Conservation (phyloP, 768 basidiomycete species). For the Hygrophoropsis aurantiaca region DNA sequence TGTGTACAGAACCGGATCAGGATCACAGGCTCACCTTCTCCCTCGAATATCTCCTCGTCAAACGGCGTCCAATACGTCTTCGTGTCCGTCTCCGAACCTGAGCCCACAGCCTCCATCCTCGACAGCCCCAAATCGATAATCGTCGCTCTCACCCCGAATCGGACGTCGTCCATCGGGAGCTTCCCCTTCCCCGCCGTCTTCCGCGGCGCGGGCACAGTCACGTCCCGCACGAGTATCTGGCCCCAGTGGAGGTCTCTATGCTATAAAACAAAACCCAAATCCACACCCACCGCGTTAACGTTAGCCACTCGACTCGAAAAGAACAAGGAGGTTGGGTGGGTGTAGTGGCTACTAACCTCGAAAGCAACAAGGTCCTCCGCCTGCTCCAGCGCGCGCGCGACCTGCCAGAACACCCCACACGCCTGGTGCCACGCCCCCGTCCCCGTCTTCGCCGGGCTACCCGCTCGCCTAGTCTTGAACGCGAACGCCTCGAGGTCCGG, state of each 20-base stretch:
- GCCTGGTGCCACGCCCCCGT: slow-evolving; percentile 94
- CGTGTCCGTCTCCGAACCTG: slow-evolving; percentile 40
- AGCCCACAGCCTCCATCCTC: slow-evolving; percentile 67
- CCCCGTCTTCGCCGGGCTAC: slow-evolving; percentile 52
- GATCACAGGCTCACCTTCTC: slow-evolving; percentile 66
- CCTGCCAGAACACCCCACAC: slow-evolving; percentile 89
- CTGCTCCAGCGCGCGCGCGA: slow-evolving; percentile 68
- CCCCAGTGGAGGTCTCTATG: slow-evolving; percentile 99
- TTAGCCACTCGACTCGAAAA: background rate
- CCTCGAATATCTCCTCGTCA: slow-evolving; percentile 89
- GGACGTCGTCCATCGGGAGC: slow-evolving; percentile 62
- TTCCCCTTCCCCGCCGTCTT: slow-evolving; percentile 17
- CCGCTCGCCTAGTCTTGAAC: slow-evolving; percentile 57
- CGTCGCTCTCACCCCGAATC: slow-evolving; percentile 73
- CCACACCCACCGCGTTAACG: background rate
- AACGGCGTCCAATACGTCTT: slow-evolving; percentile 74
- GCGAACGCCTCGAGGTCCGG: slow-evolving; percentile 85
- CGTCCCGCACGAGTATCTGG: slow-evolving; percentile 81
- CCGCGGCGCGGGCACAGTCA: slow-evolving; percentile 29
- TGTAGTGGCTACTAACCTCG: slow-evolving; percentile 64
- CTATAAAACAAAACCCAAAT: slow-evolving; percentile 39
- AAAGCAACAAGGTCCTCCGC: slow-evolving; percentile 84
- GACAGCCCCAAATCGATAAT: slow-evolving; percentile 95
- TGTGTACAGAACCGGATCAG: background rate
- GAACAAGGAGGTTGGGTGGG: too few species aligned